Evolutionary conservation across 2,329 filamentous ascomycete species (phyloP).

Genomic region (Microcera coccophila): DNA sequence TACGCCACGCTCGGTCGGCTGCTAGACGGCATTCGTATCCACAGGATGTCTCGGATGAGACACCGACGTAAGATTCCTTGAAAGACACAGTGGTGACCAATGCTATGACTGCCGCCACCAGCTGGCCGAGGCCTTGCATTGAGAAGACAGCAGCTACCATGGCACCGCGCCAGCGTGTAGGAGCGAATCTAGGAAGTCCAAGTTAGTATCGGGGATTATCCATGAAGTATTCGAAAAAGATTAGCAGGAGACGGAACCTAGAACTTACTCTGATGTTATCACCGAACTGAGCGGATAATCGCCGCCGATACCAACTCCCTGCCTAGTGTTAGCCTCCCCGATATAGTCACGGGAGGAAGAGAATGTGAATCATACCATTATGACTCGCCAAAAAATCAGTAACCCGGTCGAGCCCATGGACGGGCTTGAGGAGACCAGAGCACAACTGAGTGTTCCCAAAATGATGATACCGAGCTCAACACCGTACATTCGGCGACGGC

Average conservation of each 20-base stretch:
- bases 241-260: constrained; percentile 8
- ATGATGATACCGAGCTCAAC: constrained; percentile 71
- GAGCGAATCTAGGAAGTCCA: constrained; percentile 59
- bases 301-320: constrained; percentile 72
- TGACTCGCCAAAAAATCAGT: constrained; percentile 70
- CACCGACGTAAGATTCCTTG: constrained; percentile 45
- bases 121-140: constrained; percentile 81
- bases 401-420: constrained; percentile 57
- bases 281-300: constrained; percentile 79
- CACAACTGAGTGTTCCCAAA: constrained; percentile 63
- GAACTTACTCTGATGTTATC: constrained; percentile 68
- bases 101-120: constrained; percentile 65
- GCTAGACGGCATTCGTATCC: constrained; percentile 61
- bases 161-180: constrained; percentile 74
- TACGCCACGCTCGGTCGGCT: constrained; percentile 77
- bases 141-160: constrained; percentile 84
- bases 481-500: constrained; percentile 79
- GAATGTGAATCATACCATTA: constrained; percentile 54
- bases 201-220: constrained; percentile 15
- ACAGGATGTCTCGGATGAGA: constrained; percentile 47
- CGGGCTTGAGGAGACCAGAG: constrained; percentile 58
- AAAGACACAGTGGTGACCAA: constrained; percentile 65
- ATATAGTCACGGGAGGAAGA: not conserved
- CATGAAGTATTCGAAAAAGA: constrained; percentile 10
- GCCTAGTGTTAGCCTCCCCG: constrained; percentile 10